These are phyloP conservation scores for Ambrosiella beaveri DNA, from an alignment of 2,329 filamentous ascomycete species.

Conservation along the genomic window DNA sequence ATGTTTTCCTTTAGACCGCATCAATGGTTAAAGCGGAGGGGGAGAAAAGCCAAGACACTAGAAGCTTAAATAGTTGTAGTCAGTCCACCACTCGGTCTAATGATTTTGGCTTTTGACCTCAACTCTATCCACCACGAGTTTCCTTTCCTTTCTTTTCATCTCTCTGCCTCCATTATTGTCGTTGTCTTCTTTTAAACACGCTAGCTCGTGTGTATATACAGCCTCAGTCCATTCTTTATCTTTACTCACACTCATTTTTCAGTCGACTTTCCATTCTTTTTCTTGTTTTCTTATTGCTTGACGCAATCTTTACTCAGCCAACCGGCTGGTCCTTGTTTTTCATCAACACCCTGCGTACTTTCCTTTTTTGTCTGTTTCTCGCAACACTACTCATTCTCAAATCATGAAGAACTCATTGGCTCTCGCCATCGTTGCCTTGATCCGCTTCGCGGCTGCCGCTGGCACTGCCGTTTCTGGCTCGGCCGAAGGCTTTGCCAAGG, in stretches of 20 bases:
- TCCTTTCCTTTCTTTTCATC: not conserved
- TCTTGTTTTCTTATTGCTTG: not conserved
- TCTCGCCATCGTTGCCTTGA: slow-evolving; percentile 15
- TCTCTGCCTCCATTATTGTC: not conserved
- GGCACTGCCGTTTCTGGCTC: slow-evolving; percentile 21
- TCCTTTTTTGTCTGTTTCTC: not conserved
- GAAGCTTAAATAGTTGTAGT: too few relatives aligned
- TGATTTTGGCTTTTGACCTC: too few relatives aligned
- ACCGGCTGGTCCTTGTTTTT: not conserved
- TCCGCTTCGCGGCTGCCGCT: slow-evolving; percentile 18
- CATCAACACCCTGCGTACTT: not conserved
- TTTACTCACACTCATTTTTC: not conserved
- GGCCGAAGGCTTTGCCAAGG: slow-evolving; percentile 28
- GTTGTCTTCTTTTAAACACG: not conserved
- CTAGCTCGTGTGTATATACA: not conserved
- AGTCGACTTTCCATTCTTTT: not conserved
- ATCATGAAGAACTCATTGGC: slow-evolving; percentile 15
- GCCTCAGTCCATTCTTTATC: not conserved
- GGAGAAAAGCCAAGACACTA: too few relatives aligned
- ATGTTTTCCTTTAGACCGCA: too few relatives aligned
- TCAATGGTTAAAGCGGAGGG: too few relatives aligned
- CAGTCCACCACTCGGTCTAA: too few relatives aligned
- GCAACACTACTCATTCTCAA: too few relatives aligned
- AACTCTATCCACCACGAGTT: not conserved
- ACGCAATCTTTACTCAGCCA: not conserved